These are phyloP conservation scores for Penicillium crystallinum DNA, from an alignment of 495 filamentous ascomycete genomes.

Conservation along the genomic window DNA sequence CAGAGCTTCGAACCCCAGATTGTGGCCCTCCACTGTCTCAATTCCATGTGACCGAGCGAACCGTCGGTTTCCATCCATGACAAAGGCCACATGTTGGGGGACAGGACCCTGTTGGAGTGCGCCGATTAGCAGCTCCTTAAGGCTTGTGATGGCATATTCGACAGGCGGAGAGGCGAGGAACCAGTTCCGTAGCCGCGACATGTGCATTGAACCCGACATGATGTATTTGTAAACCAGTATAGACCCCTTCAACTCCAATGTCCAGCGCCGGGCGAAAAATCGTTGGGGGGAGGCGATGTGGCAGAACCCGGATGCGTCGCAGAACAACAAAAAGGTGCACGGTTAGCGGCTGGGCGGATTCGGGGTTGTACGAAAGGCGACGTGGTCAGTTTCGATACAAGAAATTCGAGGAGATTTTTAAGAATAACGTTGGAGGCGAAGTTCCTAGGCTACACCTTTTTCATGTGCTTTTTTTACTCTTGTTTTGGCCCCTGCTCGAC, in stretches of 20 bases:
- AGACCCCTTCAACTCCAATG: not conserved
- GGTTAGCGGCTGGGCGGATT: slow-evolving; percentile 8
- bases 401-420: not conserved
- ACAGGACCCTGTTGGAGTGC: slow-evolving; percentile 85
- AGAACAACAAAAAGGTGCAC: slow-evolving; percentile 3
- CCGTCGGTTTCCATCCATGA: slow-evolving; percentile 96
- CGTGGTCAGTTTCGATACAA: slow-evolving; percentile 15
- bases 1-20: slow-evolving; percentile 90
- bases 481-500: not conserved
- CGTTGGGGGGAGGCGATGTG: not conserved
- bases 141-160: slow-evolving; percentile 68
- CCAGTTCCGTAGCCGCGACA: slow-evolving; percentile 78
- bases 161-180: slow-evolving; percentile 81
- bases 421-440: slow-evolving; percentile 9
- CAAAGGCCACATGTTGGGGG: slow-evolving; percentile 91
- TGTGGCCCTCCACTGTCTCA: slow-evolving; percentile 96
- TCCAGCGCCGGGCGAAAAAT: not conserved
- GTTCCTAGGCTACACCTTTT: slow-evolving; percentile 19
- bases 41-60: slow-evolving; percentile 87
- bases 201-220: slow-evolving; percentile 55
- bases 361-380: slow-evolving; percentile 15
- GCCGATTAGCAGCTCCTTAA: slow-evolving; percentile 79
- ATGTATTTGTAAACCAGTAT: slow-evolving; percentile 1
- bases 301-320: not conserved
- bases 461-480: not conserved